Evolutionary conservation across 2,329 filamentous ascomycete genomes (phyloP), one percentile per base, ranked within the genome.

Genomic region (Apiospora hydei): DNA sequence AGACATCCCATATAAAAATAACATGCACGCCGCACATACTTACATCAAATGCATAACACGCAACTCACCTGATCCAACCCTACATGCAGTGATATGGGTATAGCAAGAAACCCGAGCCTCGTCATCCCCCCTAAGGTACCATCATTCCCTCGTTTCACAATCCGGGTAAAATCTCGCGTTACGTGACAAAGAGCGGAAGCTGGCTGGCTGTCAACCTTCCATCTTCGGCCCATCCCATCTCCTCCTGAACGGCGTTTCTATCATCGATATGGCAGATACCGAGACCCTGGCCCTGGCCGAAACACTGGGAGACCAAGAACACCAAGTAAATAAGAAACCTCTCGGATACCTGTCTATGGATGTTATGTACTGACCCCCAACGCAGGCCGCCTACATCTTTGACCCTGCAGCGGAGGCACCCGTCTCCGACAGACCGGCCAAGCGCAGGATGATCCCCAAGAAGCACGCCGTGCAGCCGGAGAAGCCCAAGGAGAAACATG

Each of bases 381-480:
- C 8, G 47, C 78, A 92, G 90, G 86, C 87, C 67, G 89, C 89
- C 71, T 92, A 90, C 79, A 82, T 92, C 74, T 92, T 91, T 80
- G 85, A 87, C 72, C 87, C 90, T 72, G 81, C 85, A 64, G 82
- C 84, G 72, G 80, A 82, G 43, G 61, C 78, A 51, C 77, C 76
- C 30, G 73, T 74, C 18, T 66, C 75, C 44, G 71, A 75, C 69
- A 85, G 88, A 51, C 87, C 89, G 41, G 78, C 85, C 47, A 93
- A 93, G 79, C 85, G 87, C 72, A 86, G 90, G 71, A 90, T 87
- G 77, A 82, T 89, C 10, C 84, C 84, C 0, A 86, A 84, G 70
- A 83, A 83, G 70, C 73, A 78, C 34, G 75, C 76, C 70, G 76
- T 72, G 70, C 57, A 64, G 34, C 11, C 57, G 34, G 34, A 64